Conservation (phyloP, 345 rosid genomes). For the Noccaea bulbosa region DNA sequence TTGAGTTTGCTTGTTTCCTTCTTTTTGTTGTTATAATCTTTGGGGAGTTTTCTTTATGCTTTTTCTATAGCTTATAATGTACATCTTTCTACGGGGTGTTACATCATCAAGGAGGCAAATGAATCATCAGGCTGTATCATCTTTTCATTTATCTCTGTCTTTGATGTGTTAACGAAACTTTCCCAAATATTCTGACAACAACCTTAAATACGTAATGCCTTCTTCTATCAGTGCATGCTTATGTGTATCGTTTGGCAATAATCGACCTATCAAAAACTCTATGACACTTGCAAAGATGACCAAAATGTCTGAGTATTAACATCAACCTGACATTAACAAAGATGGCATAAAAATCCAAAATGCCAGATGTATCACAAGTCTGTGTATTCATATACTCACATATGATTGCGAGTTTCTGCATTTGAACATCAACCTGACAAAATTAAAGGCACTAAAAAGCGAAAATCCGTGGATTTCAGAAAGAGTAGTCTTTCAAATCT, state of each 20-base stretch:
- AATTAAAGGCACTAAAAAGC: neutral
- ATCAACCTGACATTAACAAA: neutral
- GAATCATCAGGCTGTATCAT: slow-evolving; percentile 37
- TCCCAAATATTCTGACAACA: slow-evolving; percentile 12
- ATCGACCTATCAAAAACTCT: too few relatives aligned
- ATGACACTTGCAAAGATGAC: too few relatives aligned
- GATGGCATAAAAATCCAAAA: too few relatives aligned
- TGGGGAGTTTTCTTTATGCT: slow-evolving; percentile 35
- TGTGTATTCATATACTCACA: too few relatives aligned
- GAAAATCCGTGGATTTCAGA: slow-evolving; percentile 47
- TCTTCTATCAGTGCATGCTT: neutral
- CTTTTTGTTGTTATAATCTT: neutral
- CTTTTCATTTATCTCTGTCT: slow-evolving; percentile 27
- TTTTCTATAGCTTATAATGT: slow-evolving; percentile 37
- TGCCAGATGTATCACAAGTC: too few relatives aligned
- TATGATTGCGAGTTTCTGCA: too few relatives aligned
- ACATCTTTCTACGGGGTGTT: slow-evolving; percentile 36
- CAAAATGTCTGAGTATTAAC: too few relatives aligned
- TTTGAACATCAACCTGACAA: neutral
- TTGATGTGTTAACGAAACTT: slow-evolving; percentile 27
- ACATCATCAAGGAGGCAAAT: slow-evolving; percentile 36
- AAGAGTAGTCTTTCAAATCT: slow-evolving; percentile 92
- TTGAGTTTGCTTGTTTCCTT: slow-evolving; percentile 26
- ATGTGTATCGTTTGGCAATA: too few relatives aligned
- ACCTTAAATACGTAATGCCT: slow-evolving; percentile 2